Percentiles rank a stretch among this genome's conserved stretches.
These are phyloP conservation scores for Phytophthora boehmeriae DNA, from an alignment of 352 stramenopile genomes.

Conservation along the genomic window DNA sequence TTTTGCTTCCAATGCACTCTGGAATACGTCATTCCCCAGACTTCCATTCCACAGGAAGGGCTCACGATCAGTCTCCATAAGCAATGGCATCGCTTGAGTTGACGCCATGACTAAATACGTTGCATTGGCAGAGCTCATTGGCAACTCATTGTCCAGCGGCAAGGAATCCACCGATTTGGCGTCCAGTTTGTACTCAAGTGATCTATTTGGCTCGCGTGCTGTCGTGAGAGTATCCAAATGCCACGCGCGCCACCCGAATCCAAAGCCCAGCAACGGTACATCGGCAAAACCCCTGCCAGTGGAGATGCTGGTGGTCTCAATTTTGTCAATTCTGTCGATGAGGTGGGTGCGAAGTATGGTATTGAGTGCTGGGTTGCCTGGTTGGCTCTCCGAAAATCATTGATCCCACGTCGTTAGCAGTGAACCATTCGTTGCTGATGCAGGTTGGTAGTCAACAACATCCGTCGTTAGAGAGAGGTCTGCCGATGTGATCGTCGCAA, in stretches of 20 bases:
- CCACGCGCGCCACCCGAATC: slow-evolving; percentile 15
- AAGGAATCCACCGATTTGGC: background rate
- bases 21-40: background rate
- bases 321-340: background rate
- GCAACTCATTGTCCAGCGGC: slow-evolving; percentile 2
- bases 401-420: slow-evolving; percentile 4
- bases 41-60: background rate
- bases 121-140: slow-evolving; percentile 12
- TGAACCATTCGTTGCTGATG: background rate
- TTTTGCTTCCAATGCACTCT: background rate
- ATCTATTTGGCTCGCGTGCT: background rate
- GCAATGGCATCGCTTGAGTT: background rate
- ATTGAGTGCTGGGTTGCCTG: slow-evolving; percentile 8
- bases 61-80: background rate
- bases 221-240: slow-evolving; percentile 1
- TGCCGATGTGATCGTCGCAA: background rate
- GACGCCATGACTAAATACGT: slow-evolving; percentile 9
- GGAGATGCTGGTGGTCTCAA: background rate
- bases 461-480: background rate
- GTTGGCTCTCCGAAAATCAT: background rate
- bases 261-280: slow-evolving; percentile 12
- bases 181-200: slow-evolving; percentile 9
- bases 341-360: slow-evolving; percentile 23
- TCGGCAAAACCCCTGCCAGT: no score
- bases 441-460: background rate